Base-by-base conservation (phyloP, 306 rosid species). In the Ormosia emarginata region DNA sequence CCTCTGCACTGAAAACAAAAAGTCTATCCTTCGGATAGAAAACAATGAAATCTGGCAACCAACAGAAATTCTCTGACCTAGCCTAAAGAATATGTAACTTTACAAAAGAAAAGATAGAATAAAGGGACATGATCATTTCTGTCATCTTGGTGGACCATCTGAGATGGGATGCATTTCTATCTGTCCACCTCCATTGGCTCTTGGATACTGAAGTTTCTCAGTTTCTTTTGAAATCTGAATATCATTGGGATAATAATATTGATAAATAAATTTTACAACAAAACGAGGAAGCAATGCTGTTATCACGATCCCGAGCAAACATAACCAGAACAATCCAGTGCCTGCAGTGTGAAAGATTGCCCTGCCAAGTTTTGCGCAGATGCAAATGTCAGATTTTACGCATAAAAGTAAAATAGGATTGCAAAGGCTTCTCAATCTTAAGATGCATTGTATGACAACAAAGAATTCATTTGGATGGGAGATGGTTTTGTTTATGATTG, bases 181-280 rank as follows among this genome's bases (percentile, higher is more conserved):
- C 49, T 95, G 91, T 80, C 83, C 91, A 73, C 75, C 75, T 73
- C 77, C 91, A 43, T 79, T 43, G 70, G 77, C 74, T 58, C 92
- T 87, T 80, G 12, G 71, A 79, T 83, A 71, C 63, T 77, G 89
- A 63, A 83, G 72, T 67, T 86, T 95, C 73, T 93, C 99, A 11
- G 81, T 79, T 87, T 91, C 98, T 79, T 95, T 87, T 32, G 94
- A 93, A 43, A 95, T 95, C 68, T 90, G 99, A 75, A 95, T 90
- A 79, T 95, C 99, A 29, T 79, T 64, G 0, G 98, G 98, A 15
- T 29, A 70, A 77, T 89, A 91, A 74, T 84, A 87, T 80, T 93
- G 97, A 81, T 75, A 66, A 29, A 92, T 17, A 58, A 34, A 90
- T 62, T 95, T 95, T 65, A 91, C 90, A 15, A 59, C 79, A 8